phyloP scores from a whole-genome alignment of 2,329 filamentous ascomycete species.

The Lachnellula cervina region DNA sequence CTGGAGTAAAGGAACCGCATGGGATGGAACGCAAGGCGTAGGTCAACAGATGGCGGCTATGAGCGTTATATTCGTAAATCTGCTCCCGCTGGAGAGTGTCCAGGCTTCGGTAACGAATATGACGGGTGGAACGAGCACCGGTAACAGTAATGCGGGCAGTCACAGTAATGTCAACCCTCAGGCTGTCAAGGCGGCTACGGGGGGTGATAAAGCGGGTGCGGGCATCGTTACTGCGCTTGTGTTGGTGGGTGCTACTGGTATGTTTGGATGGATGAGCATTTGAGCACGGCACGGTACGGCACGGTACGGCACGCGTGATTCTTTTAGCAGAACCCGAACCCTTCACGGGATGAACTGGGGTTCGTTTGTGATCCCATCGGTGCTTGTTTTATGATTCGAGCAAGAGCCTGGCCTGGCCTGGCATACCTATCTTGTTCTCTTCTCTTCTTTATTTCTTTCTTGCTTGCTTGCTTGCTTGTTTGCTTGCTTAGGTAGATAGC shows the following conservation, averaged over 20 bases:
- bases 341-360: too few relatives aligned
- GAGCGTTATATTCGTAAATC: slow-evolving; percentile 48
- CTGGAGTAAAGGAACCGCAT: slow-evolving; percentile 46
- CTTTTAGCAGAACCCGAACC: too few relatives aligned
- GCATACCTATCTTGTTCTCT: too few relatives aligned
- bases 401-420: too few relatives aligned
- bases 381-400: too few relatives aligned
- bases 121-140: slow-evolving; percentile 46
- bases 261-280: slow-evolving; percentile 35
- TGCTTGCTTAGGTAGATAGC: too few relatives aligned
- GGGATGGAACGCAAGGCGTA: slow-evolving; percentile 44
- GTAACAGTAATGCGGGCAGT: slow-evolving; percentile 32
- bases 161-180: background rate
- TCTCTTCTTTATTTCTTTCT: too few relatives aligned
- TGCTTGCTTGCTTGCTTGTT: too few relatives aligned
- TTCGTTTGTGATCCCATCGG: too few relatives aligned
- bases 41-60: slow-evolving; percentile 65
- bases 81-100: slow-evolving; percentile 33
- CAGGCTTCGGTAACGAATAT: slow-evolving; percentile 39
- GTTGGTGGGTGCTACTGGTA: slow-evolving; percentile 25
- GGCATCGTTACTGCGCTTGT: slow-evolving; percentile 37
- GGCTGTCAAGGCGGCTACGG: slow-evolving; percentile 24
- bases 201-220: slow-evolving; percentile 36
- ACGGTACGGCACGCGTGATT: background rate
- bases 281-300: too few relatives aligned